phyloP scores from a whole-genome alignment of 176 grass and related monocot genomes.

The Oryza australiensis region DNA sequence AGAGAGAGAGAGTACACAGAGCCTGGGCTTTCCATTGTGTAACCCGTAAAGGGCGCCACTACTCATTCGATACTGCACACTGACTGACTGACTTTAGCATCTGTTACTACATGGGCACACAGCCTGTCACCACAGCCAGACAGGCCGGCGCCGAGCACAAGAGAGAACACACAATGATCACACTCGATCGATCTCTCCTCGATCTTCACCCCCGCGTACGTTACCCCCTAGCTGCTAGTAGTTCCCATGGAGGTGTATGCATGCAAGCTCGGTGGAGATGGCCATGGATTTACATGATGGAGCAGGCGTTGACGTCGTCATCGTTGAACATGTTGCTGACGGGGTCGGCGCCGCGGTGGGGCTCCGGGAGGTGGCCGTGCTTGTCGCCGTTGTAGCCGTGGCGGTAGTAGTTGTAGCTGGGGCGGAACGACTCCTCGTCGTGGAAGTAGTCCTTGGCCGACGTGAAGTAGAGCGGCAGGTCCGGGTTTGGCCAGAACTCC shows the following conservation, averaged over 20 bases:
- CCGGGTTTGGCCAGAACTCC: conserved; percentile 95
- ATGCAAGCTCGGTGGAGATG: background rate
- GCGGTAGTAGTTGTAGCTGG: conserved; percentile 90
- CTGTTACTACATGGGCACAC: background rate
- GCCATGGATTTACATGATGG: conserved; percentile 59
- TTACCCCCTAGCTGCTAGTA: no score
- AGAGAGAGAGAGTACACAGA: background rate
- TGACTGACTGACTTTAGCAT: background rate
- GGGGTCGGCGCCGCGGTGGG: conserved; percentile 70
- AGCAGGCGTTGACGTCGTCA: conserved; percentile 89
- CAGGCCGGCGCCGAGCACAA: conserved; percentile 27
- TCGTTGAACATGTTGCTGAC: conserved; percentile 99
- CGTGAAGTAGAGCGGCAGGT: conserved; percentile 81
- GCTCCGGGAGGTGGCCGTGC: conserved; percentile 71
- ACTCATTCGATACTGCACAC: conserved; percentile 34
- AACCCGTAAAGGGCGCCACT: conserved; percentile 22
- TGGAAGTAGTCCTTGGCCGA: conserved; percentile 77
- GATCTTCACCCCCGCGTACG: background rate
- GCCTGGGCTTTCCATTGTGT: background rate
- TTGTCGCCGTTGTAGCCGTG: conserved; percentile 96
- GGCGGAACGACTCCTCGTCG: conserved; percentile 82
- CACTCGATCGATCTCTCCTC: background rate
- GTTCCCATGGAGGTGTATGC: background rate
- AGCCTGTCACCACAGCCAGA: background rate
- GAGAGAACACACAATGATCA: conserved; percentile 21